Percentiles rank a stretch among this genome's conserved stretches.
These are phyloP conservation scores for Fusarium metavorans DNA, from an alignment of 2,329 filamentous ascomycete species.

Conservation along the genomic window DNA sequence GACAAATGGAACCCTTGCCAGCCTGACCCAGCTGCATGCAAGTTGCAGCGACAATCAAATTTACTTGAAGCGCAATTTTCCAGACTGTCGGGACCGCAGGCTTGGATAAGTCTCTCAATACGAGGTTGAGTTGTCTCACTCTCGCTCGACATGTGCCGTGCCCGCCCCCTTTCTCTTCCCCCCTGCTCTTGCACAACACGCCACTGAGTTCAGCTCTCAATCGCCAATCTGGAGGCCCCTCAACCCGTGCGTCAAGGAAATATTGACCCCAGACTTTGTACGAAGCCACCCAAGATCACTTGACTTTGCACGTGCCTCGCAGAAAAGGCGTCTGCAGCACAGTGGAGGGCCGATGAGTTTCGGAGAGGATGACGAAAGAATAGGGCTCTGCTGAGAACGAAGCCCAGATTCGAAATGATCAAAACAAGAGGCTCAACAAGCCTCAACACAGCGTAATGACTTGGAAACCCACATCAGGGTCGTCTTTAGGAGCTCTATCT, in stretches of 20 bases:
- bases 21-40: constrained; percentile 38
- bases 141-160: constrained; percentile 25
- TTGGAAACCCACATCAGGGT: constrained; percentile 4
- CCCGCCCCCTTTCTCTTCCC: constrained; percentile 23
- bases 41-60: constrained; percentile 45
- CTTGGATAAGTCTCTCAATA: constrained; percentile 40
- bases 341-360: background rate
- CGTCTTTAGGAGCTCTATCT: constrained; percentile 24
- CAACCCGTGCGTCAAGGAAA: constrained; percentile 35
- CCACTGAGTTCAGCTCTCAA: constrained; percentile 17
- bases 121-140: constrained; percentile 37
- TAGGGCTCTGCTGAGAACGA: background rate
- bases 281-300: constrained; percentile 38
- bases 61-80: constrained; percentile 51
- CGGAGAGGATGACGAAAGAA: background rate
- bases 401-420: background rate
- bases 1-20: constrained; percentile 31
- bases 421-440: background rate
- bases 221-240: constrained; percentile 41
- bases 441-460: background rate
- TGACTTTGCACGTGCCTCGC: constrained; percentile 32
- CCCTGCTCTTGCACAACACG: constrained; percentile 31
- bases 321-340: background rate
- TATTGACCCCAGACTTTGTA: constrained; percentile 26
- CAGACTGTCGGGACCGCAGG: constrained; percentile 50